Conservation (phyloP, 257 asterid species). For the Gentiana macrophylla region DNA sequence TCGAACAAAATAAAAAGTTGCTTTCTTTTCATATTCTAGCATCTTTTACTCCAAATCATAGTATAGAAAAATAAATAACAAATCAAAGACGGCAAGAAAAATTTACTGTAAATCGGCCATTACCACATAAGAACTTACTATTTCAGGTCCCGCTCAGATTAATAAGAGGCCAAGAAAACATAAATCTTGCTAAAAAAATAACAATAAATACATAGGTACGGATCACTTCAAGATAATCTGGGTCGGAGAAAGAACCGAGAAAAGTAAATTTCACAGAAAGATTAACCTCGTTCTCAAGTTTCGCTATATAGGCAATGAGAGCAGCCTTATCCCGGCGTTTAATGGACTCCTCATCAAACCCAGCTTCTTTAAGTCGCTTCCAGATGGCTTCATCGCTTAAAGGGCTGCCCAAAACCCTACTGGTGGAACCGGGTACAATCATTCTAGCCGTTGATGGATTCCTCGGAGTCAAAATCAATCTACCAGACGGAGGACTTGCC, state of each 20-base stretch:
- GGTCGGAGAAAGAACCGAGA: too few species aligned
- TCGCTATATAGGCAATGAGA: slow-evolving; percentile 79
- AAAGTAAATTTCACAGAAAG: neutral
- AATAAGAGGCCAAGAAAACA: neutral
- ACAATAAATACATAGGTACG: too few species aligned
- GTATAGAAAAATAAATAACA: neutral
- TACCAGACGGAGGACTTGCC: slow-evolving; percentile 50
- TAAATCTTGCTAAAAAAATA: too few species aligned
- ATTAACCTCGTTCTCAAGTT: slow-evolving; percentile 75
- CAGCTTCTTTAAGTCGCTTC: slow-evolving; percentile 80
- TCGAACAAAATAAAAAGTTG: neutral
- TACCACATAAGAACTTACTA: too few species aligned
- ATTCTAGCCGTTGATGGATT: slow-evolving; percentile 24
- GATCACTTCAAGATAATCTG: neutral
- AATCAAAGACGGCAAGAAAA: too few species aligned
- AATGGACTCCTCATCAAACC: slow-evolving; percentile 87
- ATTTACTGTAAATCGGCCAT: too few species aligned
- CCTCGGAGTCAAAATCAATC: slow-evolving; percentile 34
- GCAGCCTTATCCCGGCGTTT: slow-evolving; percentile 88
- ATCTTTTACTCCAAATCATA: too few species aligned
- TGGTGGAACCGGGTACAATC: slow-evolving; percentile 17
- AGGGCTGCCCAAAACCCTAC: slow-evolving; percentile 57
- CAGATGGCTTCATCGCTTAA: slow-evolving; percentile 68
- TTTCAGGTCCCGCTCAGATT: neutral
- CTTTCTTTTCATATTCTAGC: too few species aligned